A percentile compares a stretch with the other conserved stretches of the same genome.
Conservation (phyloP, 2,329 filamentous ascomycete genomes). For the Atkinsonella hypoxylon region DNA sequence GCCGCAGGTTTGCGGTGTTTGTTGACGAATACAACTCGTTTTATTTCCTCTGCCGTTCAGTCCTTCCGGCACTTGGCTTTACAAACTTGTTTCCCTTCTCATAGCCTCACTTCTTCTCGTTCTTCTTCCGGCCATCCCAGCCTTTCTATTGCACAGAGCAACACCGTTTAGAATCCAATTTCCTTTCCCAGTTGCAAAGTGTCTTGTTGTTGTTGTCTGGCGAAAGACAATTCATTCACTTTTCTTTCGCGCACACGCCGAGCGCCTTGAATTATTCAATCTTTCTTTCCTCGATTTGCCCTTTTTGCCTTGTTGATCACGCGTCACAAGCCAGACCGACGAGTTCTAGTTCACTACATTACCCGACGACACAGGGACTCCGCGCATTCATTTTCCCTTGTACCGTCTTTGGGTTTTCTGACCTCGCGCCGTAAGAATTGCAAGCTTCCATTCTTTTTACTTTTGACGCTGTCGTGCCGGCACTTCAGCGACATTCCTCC, state of each 20-base stretch:
- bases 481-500: constrained; percentile 7
- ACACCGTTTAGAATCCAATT: constrained; percentile 9
- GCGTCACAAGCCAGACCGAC: not conserved
- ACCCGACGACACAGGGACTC: not conserved
- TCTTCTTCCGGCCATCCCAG: not conserved
- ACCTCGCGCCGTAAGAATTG: not conserved
- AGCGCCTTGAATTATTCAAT: not conserved
- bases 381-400: not conserved
- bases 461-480: constrained; percentile 9
- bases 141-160: constrained; percentile 8
- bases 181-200: constrained; percentile 1
- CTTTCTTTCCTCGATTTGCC: not conserved
- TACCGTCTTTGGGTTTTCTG: not conserved
- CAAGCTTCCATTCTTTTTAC: too few species aligned
- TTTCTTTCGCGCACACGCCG: not conserved
- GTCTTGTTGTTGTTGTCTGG: not conserved
- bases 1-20: constrained; percentile 1
- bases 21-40: constrained; percentile 2
- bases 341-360: not conserved
- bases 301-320: not conserved
- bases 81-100: constrained; percentile 3
- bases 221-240: not conserved
- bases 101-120: constrained; percentile 4
- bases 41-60: constrained; percentile 16
- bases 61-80: constrained; percentile 21